Evolutionary conservation across 2,329 filamentous ascomycete species (phyloP), one percentile per base, ranked within the genome.

Genomic region (Fusarium citri): DNA sequence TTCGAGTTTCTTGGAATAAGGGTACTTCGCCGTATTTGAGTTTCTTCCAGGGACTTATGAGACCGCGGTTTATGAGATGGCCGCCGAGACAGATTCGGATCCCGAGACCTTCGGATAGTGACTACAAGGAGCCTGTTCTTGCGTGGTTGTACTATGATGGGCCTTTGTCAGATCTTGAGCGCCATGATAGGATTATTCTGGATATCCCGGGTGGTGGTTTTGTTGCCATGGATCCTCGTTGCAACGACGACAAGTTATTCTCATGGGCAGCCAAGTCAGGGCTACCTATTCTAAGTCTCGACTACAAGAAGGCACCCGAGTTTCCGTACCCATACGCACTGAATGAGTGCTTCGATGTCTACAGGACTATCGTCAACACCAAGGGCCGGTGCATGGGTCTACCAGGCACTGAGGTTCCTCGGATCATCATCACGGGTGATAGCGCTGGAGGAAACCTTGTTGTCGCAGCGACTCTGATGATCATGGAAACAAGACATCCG

Each of bases 121-220:
- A 93, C 67, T 97, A 98, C 80, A 90, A 86, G 55, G 94, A 97
- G 42, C 92, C 94, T 0, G 89, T 97, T 1, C 86, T 89, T 59
- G 95, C 88, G 2, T 98, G 95, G 94, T 83, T 99, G 31, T 99
- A 98, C 79, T 99, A 94, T 74, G 94, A 98, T 75, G 96, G 96
- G 0, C 91, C 94, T 0, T 80, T 97, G 10, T 89, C 91, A 4
- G 91, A 94, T 48, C 83, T 98, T 47, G 89, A 90, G 74, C 87
- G 91, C 43, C 92, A 97, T 76, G 90, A 88, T 53, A 92, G 92
- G 74, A 80, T 99, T 28, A 87, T 99, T 2, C 78, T 99, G 37
- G 96, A 99, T 78, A 89, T 98, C 6, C 96, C 96, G 0, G 96
- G 96, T 2, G 96, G 96, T 31, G 96, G 96, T 0, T 99, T 97